phyloP scores from a whole-genome alignment of 345 rosid species.

The Combretum micranthum region DNA sequence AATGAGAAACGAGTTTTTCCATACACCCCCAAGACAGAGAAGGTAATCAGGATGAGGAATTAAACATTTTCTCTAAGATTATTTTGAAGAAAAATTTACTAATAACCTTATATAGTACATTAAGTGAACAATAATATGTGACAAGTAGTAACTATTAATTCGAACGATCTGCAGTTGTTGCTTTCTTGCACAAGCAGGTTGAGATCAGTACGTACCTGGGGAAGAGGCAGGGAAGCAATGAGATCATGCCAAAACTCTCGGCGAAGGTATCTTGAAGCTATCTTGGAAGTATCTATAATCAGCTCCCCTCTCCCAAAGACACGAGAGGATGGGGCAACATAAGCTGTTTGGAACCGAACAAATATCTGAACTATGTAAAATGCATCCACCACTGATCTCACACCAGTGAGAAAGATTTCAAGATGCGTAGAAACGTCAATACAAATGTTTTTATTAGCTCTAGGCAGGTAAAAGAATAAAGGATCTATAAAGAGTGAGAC shows the following conservation, averaged over 20 bases:
- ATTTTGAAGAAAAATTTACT: too few relatives aligned
- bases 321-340: slow-evolving; percentile 58
- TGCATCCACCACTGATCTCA: slow-evolving; percentile 34
- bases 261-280: slow-evolving; percentile 36
- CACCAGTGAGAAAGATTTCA: slow-evolving; percentile 22
- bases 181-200: neutral
- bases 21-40: too few relatives aligned
- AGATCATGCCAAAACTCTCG: slow-evolving; percentile 44
- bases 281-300: slow-evolving; percentile 33
- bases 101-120: too few relatives aligned
- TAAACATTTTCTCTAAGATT: too few relatives aligned
- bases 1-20: neutral
- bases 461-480: slow-evolving; percentile 43
- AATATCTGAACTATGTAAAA: slow-evolving; percentile 40
- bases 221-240: slow-evolving; percentile 44
- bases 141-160: too few relatives aligned
- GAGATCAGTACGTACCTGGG: slow-evolving; percentile 36
- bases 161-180: too few relatives aligned
- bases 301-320: slow-evolving; percentile 64
- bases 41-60: too few relatives aligned
- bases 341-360: slow-evolving; percentile 45
- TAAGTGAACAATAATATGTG: too few relatives aligned
- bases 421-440: slow-evolving; percentile 22
- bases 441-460: slow-evolving; percentile 22
- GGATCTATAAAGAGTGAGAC: slow-evolving; percentile 52